These are phyloP conservation scores for Lasiodiplodia sp. DNA, from an alignment of 2,329 filamentous ascomycete species.

Conservation along the genomic window DNA sequence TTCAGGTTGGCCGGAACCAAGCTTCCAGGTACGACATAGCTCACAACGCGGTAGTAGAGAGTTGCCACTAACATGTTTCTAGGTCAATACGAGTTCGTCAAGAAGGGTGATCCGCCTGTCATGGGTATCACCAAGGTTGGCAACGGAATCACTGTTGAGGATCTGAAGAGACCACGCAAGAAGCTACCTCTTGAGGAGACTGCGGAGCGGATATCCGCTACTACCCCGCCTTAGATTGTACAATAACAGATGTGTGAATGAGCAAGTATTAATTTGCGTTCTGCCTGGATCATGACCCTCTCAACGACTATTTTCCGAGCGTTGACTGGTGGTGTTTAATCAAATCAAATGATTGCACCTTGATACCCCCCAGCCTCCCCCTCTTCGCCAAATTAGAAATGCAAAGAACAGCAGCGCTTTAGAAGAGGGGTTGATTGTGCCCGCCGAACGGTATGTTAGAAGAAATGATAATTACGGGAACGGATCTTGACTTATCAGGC, in stretches of 20 bases:
- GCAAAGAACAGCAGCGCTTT: too few relatives aligned
- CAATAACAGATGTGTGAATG: background rate
- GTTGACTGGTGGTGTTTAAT: too few relatives aligned
- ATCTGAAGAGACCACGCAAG: slow-evolving; percentile 80
- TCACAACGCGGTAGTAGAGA: background rate
- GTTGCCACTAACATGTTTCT: slow-evolving; percentile 25
- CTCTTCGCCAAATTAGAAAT: too few relatives aligned
- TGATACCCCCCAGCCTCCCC: too few relatives aligned
- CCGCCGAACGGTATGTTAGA: too few relatives aligned
- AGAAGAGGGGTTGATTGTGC: too few relatives aligned
- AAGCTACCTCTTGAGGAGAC: slow-evolving; percentile 61
- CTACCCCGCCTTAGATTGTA: slow-evolving; percentile 31
- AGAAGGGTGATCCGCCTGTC: slow-evolving; percentile 86
- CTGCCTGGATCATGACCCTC: background rate
- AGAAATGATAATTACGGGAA: too few relatives aligned
- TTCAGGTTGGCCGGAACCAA: slow-evolving; percentile 95
- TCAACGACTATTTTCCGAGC: too few relatives aligned
- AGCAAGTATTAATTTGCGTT: background rate
- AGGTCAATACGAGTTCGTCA: slow-evolving; percentile 92
- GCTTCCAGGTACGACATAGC: slow-evolving; percentile 73
- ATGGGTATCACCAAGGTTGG: slow-evolving; percentile 92
- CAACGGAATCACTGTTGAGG: slow-evolving; percentile 80
- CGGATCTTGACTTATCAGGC: too few relatives aligned
- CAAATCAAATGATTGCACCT: too few relatives aligned
- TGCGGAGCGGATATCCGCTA: slow-evolving; percentile 73